These are phyloP conservation scores for Oryza brachyantha DNA, from an alignment of 176 grass and related monocot genomes.

Conservation along the genomic window DNA sequence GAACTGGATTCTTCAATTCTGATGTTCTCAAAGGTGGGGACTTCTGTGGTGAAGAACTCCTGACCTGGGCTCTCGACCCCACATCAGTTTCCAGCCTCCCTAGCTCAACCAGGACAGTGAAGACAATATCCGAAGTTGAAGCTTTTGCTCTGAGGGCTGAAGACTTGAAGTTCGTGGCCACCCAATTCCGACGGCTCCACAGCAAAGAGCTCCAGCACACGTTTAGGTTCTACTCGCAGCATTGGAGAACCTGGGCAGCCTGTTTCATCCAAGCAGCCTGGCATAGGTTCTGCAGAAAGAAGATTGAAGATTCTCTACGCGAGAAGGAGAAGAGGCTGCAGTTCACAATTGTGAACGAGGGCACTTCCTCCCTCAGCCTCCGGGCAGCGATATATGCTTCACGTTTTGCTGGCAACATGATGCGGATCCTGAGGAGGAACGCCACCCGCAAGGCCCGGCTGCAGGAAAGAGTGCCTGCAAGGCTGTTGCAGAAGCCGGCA, in stretches of 20 bases:
- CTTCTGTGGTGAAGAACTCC: conserved; percentile 86
- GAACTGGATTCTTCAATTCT: conserved; percentile 86
- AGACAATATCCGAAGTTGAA: conserved; percentile 78
- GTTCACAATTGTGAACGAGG: conserved; percentile 47
- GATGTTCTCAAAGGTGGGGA: conserved; percentile 67
- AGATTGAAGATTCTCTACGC: conserved; percentile 57
- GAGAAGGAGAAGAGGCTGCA: conserved; percentile 72
- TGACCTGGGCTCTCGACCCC: conserved; percentile 93
- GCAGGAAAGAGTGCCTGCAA: conserved; percentile 60
- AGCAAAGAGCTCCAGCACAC: conserved; percentile 73
- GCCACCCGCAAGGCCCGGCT: conserved; percentile 50
- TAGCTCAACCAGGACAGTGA: conserved; percentile 84
- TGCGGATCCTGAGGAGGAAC: conserved; percentile 64
- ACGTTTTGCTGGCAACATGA: conserved; percentile 70
- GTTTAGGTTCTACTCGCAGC: conserved; percentile 81
- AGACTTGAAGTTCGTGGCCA: conserved; percentile 86
- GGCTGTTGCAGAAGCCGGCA: conserved; percentile 75
- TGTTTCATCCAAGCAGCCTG: conserved; percentile 95
- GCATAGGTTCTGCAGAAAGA: conserved; percentile 71
- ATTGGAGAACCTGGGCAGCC: conserved; percentile 88
- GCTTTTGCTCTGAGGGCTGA: conserved; percentile 75
- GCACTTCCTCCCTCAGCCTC: conserved; percentile 52
- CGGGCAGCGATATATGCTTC: conserved; percentile 65
- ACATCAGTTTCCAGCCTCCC: conserved; percentile 59
- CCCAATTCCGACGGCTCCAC: conserved; percentile 69